Evolutionary conservation across 1,284 basidiomycete species (phyloP).

Genomic region (Meira nashicola): DNA sequence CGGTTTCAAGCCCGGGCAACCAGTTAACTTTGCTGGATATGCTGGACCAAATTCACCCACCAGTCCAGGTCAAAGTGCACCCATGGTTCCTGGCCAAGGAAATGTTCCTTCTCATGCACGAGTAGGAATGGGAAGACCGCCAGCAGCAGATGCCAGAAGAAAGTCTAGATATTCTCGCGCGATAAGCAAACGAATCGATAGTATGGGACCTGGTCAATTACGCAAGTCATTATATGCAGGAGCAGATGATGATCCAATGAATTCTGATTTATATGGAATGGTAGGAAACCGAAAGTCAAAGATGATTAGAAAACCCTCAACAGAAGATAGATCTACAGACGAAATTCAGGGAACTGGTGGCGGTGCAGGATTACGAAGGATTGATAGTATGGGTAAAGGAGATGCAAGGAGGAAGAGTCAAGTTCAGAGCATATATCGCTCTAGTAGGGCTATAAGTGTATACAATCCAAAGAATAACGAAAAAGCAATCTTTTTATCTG

Average conservation of each 20-base stretch:
- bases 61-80: no score
- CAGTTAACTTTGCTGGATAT: conserved; percentile 7
- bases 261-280: background rate
- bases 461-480: conserved; percentile 1
- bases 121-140: conserved; percentile 13
- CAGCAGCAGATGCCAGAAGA: conserved; percentile 12
- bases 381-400: conserved; percentile 15
- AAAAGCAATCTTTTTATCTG: background rate
- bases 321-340: background rate
- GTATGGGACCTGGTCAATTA: conserved; percentile 16
- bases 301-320: background rate
- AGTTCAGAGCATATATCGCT: background rate
- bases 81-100: background rate
- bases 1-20: conserved; percentile 7
- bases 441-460: conserved; percentile 1
- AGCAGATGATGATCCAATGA: conserved; percentile 1
- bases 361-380: conserved; percentile 8
- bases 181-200: conserved; percentile 10
- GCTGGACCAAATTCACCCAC: background rate
- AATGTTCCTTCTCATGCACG: background rate
- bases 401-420: conserved; percentile 13
- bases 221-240: conserved; percentile 16
- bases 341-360: conserved; percentile 1
- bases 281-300: background rate
- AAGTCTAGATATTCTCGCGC: conserved; percentile 15